Evolutionary conservation across 2,329 filamentous ascomycete species (phyloP).

Genomic region (Neopestalotiopsis clavispora): DNA sequence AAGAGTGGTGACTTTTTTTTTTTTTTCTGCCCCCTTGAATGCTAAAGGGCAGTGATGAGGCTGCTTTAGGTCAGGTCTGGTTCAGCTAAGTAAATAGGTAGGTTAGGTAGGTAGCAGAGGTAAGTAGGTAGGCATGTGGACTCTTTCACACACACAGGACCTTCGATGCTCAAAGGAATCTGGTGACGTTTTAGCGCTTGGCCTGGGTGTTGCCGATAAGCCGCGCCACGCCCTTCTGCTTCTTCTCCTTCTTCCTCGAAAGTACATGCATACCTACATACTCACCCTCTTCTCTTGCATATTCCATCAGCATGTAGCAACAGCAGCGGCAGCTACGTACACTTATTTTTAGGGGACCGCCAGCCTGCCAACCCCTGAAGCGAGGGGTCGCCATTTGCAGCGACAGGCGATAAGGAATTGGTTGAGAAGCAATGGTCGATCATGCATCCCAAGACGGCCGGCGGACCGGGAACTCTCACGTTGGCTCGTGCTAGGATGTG

Average conservation of each 20-base stretch:
- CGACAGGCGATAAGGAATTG: neutral
- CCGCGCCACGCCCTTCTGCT: neutral
- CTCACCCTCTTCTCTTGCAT: too few relatives aligned
- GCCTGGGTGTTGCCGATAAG: constrained; percentile 14
- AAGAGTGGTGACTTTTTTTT: neutral
- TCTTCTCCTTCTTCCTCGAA: neutral
- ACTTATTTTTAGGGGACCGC: too few relatives aligned
- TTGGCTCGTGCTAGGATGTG: neutral
- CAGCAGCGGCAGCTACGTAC: too few relatives aligned
- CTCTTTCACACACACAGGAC: too few relatives aligned
- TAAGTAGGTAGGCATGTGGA: neutral
- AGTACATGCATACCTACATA: too few relatives aligned
- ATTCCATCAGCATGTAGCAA: too few relatives aligned
- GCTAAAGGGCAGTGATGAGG: neutral
- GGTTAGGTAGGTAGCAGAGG: too few relatives aligned
- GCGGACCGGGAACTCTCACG: neutral
- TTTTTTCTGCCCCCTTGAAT: neutral
- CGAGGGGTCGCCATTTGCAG: neutral
- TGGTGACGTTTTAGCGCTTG: constrained; percentile 17
- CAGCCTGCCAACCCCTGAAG: neutral
- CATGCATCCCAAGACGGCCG: neutral
- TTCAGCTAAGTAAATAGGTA: neutral
- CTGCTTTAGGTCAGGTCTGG: neutral
- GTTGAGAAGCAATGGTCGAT: neutral
- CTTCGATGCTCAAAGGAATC: neutral